A percentile compares a stretch with the other conserved stretches of the same genome.
Conservation (phyloP, 202 grass and related monocot species). For the Carex sylvatica region DNA sequence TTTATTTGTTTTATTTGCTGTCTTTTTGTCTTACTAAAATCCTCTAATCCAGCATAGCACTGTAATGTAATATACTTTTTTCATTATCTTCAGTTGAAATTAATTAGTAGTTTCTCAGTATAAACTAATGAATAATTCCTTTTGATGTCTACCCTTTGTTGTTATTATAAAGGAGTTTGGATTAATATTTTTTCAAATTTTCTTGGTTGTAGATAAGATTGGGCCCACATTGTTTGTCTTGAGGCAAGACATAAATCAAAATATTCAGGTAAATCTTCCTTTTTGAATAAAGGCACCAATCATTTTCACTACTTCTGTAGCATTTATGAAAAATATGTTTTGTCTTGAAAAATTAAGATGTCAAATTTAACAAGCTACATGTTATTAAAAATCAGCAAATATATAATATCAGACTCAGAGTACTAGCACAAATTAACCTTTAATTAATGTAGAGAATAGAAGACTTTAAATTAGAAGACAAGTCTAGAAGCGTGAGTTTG, state of each 20-base stretch:
- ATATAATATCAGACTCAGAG: background rate
- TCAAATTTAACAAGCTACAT: background rate
- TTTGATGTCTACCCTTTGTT: background rate
- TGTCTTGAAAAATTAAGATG: background rate
- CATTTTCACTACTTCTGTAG: background rate
- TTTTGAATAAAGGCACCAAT: background rate
- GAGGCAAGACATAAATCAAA: slow-evolving; percentile 72
- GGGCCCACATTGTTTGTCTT: slow-evolving; percentile 77
- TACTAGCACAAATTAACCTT: background rate
- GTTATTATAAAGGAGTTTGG: background rate
- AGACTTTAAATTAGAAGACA: slow-evolving; percentile 43
- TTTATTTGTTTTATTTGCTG: background rate
- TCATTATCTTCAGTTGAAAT: background rate
- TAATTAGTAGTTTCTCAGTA: background rate
- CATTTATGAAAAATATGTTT: slow-evolving; percentile 7
- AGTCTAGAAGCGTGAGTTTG: slow-evolving; percentile 45
- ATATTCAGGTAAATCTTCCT: slow-evolving; percentile 53
- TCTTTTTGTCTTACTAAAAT: background rate
- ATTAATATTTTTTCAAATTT: slow-evolving; percentile 15
- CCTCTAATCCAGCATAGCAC: background rate
- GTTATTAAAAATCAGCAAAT: background rate
- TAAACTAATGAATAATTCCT: background rate
- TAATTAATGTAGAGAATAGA: slow-evolving; percentile 52
- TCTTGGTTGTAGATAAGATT: slow-evolving; percentile 61
- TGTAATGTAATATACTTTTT: background rate